phyloP scores from a whole-genome alignment of 441 rosid species.

The Croton setiger region DNA sequence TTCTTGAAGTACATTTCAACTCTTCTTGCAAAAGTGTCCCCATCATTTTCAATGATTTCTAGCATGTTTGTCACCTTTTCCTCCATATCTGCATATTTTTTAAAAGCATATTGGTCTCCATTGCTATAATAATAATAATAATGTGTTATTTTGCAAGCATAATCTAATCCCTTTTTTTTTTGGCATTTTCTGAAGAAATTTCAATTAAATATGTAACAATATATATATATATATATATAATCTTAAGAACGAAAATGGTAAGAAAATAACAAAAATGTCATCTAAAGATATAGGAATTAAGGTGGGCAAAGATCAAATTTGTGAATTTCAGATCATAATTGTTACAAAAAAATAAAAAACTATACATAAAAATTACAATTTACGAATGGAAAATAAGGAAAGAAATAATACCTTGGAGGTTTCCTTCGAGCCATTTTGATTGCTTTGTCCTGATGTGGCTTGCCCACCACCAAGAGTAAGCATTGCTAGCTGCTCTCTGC shows the following conservation, averaged over 20 bases:
- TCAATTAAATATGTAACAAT: not conserved
- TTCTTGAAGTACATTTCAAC: constrained; percentile 77
- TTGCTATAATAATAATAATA: not conserved
- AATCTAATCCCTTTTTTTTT: not conserved
- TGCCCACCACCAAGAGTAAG: constrained; percentile 99
- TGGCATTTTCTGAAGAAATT: not conserved
- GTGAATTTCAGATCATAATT: no score
- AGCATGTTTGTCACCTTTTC: constrained; percentile 57
- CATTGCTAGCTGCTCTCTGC: constrained; percentile 92
- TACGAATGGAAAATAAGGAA: not conserved
- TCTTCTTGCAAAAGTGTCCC: constrained; percentile 70
- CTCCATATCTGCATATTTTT: constrained; percentile 66
- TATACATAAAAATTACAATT: not conserved
- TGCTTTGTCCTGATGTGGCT: constrained; percentile 96
- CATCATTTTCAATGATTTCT: constrained; percentile 71
- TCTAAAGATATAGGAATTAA: not conserved
- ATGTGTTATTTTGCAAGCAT: not conserved
- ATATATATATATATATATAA: no score
- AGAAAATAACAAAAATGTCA: not conserved
- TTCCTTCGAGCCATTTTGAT: constrained; percentile 96
- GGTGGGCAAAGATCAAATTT: no score
- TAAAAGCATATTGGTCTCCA: not conserved
- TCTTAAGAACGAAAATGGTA: no score
- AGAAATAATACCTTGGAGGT: constrained; percentile 58
- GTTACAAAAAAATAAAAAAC: not conserved